Evolutionary conservation across 441 rosid species (phyloP).

Genomic region (Daphne laureola): DNA sequence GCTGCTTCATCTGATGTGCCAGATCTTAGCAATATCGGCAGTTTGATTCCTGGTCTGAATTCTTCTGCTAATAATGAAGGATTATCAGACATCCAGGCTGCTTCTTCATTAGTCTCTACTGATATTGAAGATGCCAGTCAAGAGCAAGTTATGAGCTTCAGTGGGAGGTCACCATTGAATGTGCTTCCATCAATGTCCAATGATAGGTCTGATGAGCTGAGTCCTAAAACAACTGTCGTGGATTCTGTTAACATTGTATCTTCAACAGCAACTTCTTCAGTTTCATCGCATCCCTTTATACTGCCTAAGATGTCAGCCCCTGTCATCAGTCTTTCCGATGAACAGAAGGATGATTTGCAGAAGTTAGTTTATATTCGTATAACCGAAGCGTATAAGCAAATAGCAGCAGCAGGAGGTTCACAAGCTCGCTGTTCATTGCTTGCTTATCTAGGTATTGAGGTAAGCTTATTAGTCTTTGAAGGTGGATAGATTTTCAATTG

Average conservation of each 20-base stretch:
- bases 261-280: slow-evolving; percentile 58
- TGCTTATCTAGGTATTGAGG: slow-evolving; percentile 89
- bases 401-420: slow-evolving; percentile 79
- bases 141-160: slow-evolving; percentile 49
- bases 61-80: slow-evolving; percentile 53
- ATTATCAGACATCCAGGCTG: slow-evolving; percentile 48
- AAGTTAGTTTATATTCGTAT: slow-evolving; percentile 63
- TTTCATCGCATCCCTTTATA: slow-evolving; percentile 38
- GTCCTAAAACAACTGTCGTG: slow-evolving; percentile 51
- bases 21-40: slow-evolving; percentile 42
- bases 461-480: slow-evolving; percentile 25
- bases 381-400: slow-evolving; percentile 79
- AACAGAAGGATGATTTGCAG: slow-evolving; percentile 80
- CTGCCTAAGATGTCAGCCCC: slow-evolving; percentile 96
- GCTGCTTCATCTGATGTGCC: slow-evolving; percentile 36
- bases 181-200: slow-evolving; percentile 52
- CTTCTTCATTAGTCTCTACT: slow-evolving; percentile 51
- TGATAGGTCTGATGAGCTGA: slow-evolving; percentile 83
- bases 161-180: slow-evolving; percentile 45
- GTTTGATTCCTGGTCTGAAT: slow-evolving; percentile 85
- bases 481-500: slow-evolving; percentile 3
- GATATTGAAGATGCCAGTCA: slow-evolving; percentile 61
- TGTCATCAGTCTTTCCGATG: slow-evolving; percentile 73
- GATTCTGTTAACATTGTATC: slow-evolving; percentile 49
- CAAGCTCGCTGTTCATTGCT: slow-evolving; percentile 80